Evolutionary conservation across 2,329 filamentous ascomycete species (phyloP).

Genomic region (Xylariaceae sp.): DNA sequence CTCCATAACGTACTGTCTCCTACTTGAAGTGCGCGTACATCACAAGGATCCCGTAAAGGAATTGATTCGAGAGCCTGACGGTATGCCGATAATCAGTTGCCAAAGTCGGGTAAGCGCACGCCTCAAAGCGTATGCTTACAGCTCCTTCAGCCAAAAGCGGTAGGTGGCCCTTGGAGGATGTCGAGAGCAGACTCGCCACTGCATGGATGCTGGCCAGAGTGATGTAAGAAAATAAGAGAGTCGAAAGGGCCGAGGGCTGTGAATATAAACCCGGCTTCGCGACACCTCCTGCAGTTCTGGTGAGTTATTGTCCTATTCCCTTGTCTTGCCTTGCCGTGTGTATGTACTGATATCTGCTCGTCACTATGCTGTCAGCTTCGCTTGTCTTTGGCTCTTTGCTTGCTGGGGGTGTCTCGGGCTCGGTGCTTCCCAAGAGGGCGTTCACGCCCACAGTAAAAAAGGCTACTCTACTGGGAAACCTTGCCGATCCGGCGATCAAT

Average conservation of each 20-base stretch:
- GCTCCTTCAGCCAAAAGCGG: neutral
- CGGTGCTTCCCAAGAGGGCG: slow-evolving; percentile 4
- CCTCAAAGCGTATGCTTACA: neutral
- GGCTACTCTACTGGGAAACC: slow-evolving; percentile 24
- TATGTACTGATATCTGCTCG: slow-evolving; percentile 1
- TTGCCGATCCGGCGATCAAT: slow-evolving; percentile 22
- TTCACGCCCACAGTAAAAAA: slow-evolving; percentile 15
- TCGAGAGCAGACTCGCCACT: neutral
- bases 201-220: neutral
- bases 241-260: too few relatives aligned
- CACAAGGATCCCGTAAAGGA: too few relatives aligned
- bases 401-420: slow-evolving; percentile 5
- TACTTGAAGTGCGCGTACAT: too few relatives aligned
- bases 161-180: neutral
- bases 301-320: neutral
- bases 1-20: too few relatives aligned
- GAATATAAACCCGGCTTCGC: neutral
- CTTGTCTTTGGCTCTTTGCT: slow-evolving; percentile 9
- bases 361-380: slow-evolving; percentile 9
- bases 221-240: too few relatives aligned
- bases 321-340: neutral
- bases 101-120: neutral
- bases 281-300: neutral
- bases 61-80: too few relatives aligned
- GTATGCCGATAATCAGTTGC: neutral